Evolutionary conservation across 805 yeast species (phyloP).

Genomic region (Kodamaea lidongshanica): DNA sequence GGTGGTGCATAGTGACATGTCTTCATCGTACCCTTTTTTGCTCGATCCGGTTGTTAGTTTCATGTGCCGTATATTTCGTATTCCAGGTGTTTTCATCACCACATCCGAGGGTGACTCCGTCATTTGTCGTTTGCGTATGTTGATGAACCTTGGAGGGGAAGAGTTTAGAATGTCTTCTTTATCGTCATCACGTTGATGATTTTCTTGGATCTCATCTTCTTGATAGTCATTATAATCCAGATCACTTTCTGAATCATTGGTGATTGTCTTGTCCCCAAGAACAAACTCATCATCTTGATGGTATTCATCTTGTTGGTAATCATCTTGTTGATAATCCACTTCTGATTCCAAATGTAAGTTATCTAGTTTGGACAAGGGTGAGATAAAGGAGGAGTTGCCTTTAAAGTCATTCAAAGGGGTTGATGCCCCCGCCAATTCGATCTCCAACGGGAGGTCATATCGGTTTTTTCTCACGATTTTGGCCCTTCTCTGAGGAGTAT

Average conservation of each 20-base stretch:
- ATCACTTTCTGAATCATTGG: conserved; percentile 16
- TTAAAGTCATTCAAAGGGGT: conserved; percentile 17
- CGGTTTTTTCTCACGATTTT: neutral
- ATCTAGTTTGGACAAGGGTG: conserved; percentile 33
- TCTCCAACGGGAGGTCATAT: conserved; percentile 5
- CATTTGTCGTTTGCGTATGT: conserved; percentile 22
- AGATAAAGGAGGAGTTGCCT: conserved; percentile 16
- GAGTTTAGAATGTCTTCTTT: conserved; percentile 5
- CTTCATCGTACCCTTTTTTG: conserved; percentile 7
- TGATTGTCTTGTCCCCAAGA: conserved; percentile 25
- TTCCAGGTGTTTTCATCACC: conserved; percentile 21
- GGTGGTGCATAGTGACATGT: conserved; percentile 17
- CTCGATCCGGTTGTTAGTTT: conserved; percentile 4
- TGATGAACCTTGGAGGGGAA: conserved; percentile 18
- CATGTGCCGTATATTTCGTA: conserved; percentile 9
- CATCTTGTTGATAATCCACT: conserved; percentile 8
- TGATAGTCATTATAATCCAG: conserved; percentile 9
- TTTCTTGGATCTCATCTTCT: conserved; percentile 8
- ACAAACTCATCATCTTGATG: conserved; percentile 12
- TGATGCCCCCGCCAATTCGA: conserved; percentile 17
- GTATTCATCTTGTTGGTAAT: conserved; percentile 10
- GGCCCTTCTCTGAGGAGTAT: conserved; percentile 2
- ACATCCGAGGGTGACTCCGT: conserved; percentile 21
- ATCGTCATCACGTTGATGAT: conserved; percentile 7
- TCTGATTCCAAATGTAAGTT: conserved; percentile 25